A percentile compares a stretch with the other conserved stretches of the same genome.
phyloP scores from a whole-genome alignment of 805 yeast species.

The Metschnikowia matae region DNA sequence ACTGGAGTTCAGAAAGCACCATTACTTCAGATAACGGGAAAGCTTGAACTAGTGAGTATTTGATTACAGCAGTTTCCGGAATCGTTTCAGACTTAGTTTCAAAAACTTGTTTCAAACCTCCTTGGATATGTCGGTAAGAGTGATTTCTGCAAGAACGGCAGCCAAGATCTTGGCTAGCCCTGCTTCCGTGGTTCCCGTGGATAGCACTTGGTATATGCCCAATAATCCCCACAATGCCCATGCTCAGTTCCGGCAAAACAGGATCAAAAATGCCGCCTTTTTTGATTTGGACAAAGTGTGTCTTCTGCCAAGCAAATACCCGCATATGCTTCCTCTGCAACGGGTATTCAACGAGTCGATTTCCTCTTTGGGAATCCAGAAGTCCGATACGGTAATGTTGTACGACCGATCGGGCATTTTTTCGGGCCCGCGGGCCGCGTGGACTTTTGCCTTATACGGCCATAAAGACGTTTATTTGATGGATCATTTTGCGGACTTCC shows the following conservation, averaged over 20 bases:
- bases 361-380: slow-evolving; percentile 51
- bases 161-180: slow-evolving; percentile 11
- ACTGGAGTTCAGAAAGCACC: no score
- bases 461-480: slow-evolving; percentile 66
- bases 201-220: slow-evolving; percentile 93
- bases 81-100: no score
- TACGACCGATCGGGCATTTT: slow-evolving; percentile 85
- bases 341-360: slow-evolving; percentile 52
- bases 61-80: no score
- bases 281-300: slow-evolving; percentile 18
- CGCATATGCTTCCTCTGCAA: slow-evolving; percentile 84
- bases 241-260: slow-evolving; percentile 46
- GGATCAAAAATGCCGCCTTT: slow-evolving; percentile 36
- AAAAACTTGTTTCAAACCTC: no score
- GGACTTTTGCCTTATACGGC: slow-evolving; percentile 81
- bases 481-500: slow-evolving; percentile 61
- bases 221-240: slow-evolving; percentile 56
- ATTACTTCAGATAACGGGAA: no score
- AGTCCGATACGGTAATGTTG: slow-evolving; percentile 61
- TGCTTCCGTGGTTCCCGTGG: slow-evolving; percentile 53
- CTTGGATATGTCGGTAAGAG: background rate
- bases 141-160: slow-evolving; percentile 8
- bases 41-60: no score
- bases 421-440: slow-evolving; percentile 86
- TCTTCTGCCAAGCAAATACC: slow-evolving; percentile 54